Percentiles rank a stretch among this genome's conserved stretches.
Evolutionary conservation across 2,329 filamentous ascomycete genomes (phyloP).

Genomic region (Trichophyton mentagrophytes): DNA sequence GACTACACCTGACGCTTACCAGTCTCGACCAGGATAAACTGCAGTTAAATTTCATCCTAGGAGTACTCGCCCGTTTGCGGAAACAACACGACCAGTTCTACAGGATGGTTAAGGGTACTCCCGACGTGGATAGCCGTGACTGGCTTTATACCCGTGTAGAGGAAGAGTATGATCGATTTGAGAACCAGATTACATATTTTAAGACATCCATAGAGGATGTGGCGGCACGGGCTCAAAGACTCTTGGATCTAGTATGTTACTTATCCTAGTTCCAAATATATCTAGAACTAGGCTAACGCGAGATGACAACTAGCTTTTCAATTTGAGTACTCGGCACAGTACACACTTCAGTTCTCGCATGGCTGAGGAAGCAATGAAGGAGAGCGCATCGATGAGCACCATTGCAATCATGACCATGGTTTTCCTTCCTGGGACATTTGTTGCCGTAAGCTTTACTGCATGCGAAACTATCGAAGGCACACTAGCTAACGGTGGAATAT

Average conservation of each 20-base stretch:
- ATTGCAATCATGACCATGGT: conserved; percentile 30
- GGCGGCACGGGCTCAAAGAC: conserved; percentile 7
- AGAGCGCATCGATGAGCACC: conserved; percentile 28
- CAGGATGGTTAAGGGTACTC: conserved; percentile 5
- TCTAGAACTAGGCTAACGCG: background rate
- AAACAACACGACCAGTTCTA: conserved; percentile 9
- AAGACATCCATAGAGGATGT: conserved; percentile 10
- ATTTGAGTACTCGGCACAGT: conserved; percentile 8
- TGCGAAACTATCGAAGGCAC: too few species aligned
- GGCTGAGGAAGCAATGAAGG: conserved; percentile 18
- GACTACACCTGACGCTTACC: conserved; percentile 8
- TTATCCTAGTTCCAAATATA: background rate
- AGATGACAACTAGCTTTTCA: conserved; percentile 4
- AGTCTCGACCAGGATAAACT: conserved; percentile 10
- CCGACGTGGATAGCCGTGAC: conserved; percentile 7
- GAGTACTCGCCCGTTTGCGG: conserved; percentile 7
- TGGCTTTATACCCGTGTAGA: conserved; percentile 10
- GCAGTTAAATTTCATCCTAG: conserved; percentile 10
- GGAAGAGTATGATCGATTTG: conserved; percentile 9
- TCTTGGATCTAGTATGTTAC: conserved; percentile 6
- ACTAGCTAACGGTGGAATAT: background rate
- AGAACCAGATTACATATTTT: conserved; percentile 12
- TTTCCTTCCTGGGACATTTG: conserved; percentile 32
- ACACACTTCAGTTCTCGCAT: conserved; percentile 6
- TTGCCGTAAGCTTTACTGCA: conserved; percentile 17